These are phyloP conservation scores for Penicillium hesseltinei DNA, from an alignment of 2,329 filamentous ascomycete species.

Conservation along the genomic window DNA sequence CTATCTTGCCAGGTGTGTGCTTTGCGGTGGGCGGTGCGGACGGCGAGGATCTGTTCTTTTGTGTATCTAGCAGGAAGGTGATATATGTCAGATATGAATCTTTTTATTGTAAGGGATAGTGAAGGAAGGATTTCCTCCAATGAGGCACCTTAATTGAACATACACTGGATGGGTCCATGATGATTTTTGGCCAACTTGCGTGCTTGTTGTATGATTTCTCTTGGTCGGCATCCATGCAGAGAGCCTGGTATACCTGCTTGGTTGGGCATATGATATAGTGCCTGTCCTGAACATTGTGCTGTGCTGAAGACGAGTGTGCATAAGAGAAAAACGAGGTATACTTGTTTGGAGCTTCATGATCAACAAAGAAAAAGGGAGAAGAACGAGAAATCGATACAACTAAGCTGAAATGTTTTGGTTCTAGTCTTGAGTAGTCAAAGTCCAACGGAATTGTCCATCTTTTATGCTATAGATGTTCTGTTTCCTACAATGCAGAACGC, in stretches of 20 bases:
- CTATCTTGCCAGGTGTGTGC: constrained; percentile 69
- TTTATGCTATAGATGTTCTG: constrained; percentile 5
- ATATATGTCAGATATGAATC: neutral
- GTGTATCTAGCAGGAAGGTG: constrained; percentile 55
- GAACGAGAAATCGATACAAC: neutral
- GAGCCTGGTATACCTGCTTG: neutral
- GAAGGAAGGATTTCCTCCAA: neutral
- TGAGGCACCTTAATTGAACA: constrained; percentile 3
- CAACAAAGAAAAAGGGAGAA: neutral
- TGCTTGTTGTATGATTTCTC: neutral
- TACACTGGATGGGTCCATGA: constrained; percentile 65
- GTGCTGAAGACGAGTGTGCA: neutral
- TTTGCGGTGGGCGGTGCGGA: constrained; percentile 71
- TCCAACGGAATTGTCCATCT: neutral
- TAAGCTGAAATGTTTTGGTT: neutral
- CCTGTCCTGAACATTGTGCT: neutral
- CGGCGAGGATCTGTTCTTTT: constrained; percentile 69
- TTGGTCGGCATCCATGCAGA: neutral
- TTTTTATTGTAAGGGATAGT: neutral
- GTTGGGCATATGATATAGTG: neutral
- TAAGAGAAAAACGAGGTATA: neutral
- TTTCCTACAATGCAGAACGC: constrained; percentile 10
- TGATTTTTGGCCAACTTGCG: constrained; percentile 36
- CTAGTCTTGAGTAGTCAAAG: neutral
- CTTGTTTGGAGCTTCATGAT: neutral